A percentile compares a stretch with the other conserved stretches of the same genome.
Conservation (phyloP, 208 protist species). For the Trypanosoma mega region DNA sequence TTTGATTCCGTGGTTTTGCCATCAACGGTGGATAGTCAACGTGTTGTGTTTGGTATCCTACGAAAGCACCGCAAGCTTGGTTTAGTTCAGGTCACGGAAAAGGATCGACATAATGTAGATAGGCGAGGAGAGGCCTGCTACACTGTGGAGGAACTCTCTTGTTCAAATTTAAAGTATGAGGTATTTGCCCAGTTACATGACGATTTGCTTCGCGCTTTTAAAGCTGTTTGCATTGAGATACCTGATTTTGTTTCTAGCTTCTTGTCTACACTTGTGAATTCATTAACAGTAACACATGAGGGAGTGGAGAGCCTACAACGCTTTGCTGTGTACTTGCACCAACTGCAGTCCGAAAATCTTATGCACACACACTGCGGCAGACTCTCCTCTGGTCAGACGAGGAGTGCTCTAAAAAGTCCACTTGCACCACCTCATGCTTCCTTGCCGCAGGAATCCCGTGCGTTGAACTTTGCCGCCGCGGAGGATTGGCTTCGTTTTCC, state of each 20-base stretch:
- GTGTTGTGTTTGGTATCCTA: conserved; percentile 20
- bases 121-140: conserved; percentile 8
- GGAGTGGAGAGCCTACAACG: conserved; percentile 9
- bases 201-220: conserved; percentile 27
- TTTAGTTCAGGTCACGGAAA: conserved; percentile 16
- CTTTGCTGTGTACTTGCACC: conserved; percentile 23
- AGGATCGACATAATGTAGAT: conserved; percentile 23
- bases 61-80: conserved; percentile 27
- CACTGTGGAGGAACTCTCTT: conserved; percentile 21
- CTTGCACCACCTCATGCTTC: background rate
- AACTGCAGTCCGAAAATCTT: conserved; percentile 26
- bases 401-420: conserved; percentile 1
- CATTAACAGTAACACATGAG: conserved; percentile 17
- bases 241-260: conserved; percentile 26
- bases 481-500: conserved; percentile 31
- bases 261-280: conserved; percentile 20
- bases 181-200: conserved; percentile 27
- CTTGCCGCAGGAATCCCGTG: background rate
- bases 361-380: conserved; percentile 21
- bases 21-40: conserved; percentile 25
- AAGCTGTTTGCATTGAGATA: conserved; percentile 17
- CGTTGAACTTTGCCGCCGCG: conserved; percentile 3
- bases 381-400: conserved; percentile 8
- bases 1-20: conserved; percentile 31
- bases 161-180: conserved; percentile 25